Base-by-base conservation (phyloP, 257 asterid species). In the Nicotiana undulata region DNA sequence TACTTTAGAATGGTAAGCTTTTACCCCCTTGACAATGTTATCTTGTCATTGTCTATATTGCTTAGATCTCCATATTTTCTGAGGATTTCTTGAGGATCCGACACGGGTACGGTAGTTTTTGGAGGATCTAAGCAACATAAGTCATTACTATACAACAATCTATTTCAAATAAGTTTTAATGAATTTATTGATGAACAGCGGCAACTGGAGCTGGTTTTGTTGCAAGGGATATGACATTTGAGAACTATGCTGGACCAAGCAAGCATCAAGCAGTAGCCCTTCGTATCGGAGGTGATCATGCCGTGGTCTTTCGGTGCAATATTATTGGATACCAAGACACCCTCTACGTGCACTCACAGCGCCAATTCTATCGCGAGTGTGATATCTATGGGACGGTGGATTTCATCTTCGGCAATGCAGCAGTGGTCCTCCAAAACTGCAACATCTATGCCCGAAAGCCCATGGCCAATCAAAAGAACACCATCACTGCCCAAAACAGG, bases 241-340 rank as follows among this genome's bases (percentile, higher is more conserved):
- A 91, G 72, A 96, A 96, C 80, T 91, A 86, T 83, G 99, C 99
- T 15, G 99, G 99, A 4, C 94, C 98, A 29, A 74, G 80, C 56
- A 91, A 90, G 85, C 99, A 96, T 52, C 99, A 96, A 46, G 99
- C 99, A 1, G 99, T 96, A 76, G 99, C 99, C 32, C 99, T 96
- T 2, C 91, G 99, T 0, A 79, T 96, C 22, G 98, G 99, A 8
- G 95, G 97, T 0, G 99, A 96, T 67, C 98, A 96, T 66, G 93
- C 94, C 0, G 99, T 94, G 60, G 82, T 96, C 68, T 94, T 90
- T 85, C 92, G 95, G 0, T 94, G 99, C 95, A 88, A 83, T 79
- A 80, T 96, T 81, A 82, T 90, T 12, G 99, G 99, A 0, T 96
- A 92, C 89, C 99, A 96, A 80, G 99, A 96, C 88, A 94, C 98